A percentile compares a stretch with the other conserved stretches of the same genome.
Evolutionary conservation across 2,329 filamentous ascomycete species (phyloP).

Genomic region (Lecanicillium sp.): DNA sequence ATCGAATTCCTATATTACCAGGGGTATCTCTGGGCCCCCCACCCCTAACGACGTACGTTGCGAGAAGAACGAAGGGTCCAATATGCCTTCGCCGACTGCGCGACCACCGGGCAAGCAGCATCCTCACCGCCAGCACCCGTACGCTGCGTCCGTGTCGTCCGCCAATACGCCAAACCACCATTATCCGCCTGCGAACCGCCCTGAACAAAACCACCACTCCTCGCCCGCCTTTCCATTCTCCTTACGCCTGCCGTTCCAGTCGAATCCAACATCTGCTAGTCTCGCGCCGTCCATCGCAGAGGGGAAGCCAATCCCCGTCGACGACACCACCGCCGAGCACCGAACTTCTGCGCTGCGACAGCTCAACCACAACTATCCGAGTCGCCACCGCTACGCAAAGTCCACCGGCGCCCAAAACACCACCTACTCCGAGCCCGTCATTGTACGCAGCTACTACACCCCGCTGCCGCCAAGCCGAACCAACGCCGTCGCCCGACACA

Average conservation of each 20-base stretch:
- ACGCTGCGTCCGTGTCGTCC: background rate
- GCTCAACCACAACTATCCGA: conserved; percentile 50
- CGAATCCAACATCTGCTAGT: conserved; percentile 44
- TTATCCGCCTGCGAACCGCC: background rate
- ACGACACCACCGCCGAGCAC: conserved; percentile 47
- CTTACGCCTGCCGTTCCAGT: conserved; percentile 39
- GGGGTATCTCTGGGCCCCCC: too few relatives aligned
- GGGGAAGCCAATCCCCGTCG: conserved; percentile 47
- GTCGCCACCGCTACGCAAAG: conserved; percentile 48
- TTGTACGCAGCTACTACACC: conserved; percentile 56
- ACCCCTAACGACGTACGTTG: too few relatives aligned
- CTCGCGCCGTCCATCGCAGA: conserved; percentile 47
- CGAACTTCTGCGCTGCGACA: conserved; percentile 54
- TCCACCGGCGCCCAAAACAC: conserved; percentile 47
- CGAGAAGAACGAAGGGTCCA: too few relatives aligned
- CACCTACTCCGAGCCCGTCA: conserved; percentile 58
- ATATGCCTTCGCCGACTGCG: conserved; percentile 3
- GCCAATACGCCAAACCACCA: background rate
- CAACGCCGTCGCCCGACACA: conserved; percentile 6
- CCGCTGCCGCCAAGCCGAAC: conserved; percentile 27
- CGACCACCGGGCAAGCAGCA: conserved; percentile 1
- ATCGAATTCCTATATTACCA: background rate
- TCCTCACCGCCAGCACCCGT: background rate
- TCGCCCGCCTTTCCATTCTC: conserved; percentile 34
- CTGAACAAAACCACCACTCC: background rate